Conservation (phyloP, 805 yeast species). For the Candida bentonensis region DNA sequence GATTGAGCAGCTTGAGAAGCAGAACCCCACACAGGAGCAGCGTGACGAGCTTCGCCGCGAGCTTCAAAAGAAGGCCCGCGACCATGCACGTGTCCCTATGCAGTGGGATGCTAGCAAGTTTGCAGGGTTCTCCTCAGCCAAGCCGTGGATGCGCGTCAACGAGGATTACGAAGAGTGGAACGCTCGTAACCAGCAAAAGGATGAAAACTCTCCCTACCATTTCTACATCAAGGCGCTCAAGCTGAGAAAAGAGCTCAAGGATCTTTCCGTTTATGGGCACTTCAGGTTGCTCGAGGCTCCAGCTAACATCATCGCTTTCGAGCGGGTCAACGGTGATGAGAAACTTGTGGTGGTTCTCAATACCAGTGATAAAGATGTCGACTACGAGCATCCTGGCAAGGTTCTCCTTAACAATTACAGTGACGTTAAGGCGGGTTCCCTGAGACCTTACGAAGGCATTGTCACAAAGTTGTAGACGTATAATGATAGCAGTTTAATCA, state of each 20-base stretch:
- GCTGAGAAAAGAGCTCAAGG: conserved; percentile 31
- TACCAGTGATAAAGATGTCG: conserved; percentile 23
- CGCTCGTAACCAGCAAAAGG: conserved; percentile 31
- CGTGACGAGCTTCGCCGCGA: conserved; percentile 10
- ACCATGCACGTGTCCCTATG: conserved; percentile 42
- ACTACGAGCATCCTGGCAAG: background rate
- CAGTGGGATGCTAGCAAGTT: conserved; percentile 34
- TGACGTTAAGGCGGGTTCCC: background rate
- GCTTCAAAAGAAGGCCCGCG: conserved; percentile 29
- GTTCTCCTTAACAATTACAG: background rate
- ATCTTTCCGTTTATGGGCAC: conserved; percentile 32
- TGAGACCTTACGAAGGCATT: background rate
- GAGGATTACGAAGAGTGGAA: conserved; percentile 37
- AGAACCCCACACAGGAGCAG: background rate
- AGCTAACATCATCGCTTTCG: conserved; percentile 29
- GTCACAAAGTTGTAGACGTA: background rate
- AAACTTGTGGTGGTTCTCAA: conserved; percentile 29
- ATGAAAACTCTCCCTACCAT: conserved; percentile 30
- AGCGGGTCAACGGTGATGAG: conserved; percentile 20
- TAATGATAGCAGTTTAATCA: no score
- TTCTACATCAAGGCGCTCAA: conserved; percentile 33
- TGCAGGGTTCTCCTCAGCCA: conserved; percentile 34
- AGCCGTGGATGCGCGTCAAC: conserved; percentile 42
- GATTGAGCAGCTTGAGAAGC: conserved; percentile 17
- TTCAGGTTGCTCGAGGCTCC: conserved; percentile 32